phyloP scores from a whole-genome alignment of 257 asterid genomes.

The Solanum verrucosum region DNA sequence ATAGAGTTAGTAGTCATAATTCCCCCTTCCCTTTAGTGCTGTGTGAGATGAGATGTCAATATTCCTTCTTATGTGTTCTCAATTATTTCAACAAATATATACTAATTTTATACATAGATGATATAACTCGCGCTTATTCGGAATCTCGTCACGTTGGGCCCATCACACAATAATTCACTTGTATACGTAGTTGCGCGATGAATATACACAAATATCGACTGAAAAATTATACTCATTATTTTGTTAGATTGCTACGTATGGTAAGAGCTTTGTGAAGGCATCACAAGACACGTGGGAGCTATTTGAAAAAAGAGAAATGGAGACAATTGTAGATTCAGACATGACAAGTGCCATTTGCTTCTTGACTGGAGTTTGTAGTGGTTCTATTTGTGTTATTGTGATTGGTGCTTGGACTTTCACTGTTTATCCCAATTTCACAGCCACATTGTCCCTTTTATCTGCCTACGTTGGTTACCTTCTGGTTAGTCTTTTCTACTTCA shows the following conservation, averaged over 20 bases:
- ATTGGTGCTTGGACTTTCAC: slow-evolving; percentile 79
- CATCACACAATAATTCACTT: neutral
- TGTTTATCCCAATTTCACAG: slow-evolving; percentile 58
- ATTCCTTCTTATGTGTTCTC: neutral
- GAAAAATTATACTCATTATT: neutral
- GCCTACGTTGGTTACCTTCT: slow-evolving; percentile 88
- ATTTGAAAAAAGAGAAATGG: slow-evolving; percentile 63
- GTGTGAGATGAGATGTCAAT: neutral
- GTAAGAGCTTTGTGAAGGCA: slow-evolving; percentile 77
- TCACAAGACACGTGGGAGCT: slow-evolving; percentile 97
- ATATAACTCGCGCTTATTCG: neutral
- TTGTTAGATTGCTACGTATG: slow-evolving; percentile 83
- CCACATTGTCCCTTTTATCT: slow-evolving; percentile 59
- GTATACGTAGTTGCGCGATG: neutral
- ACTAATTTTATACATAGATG: neutral
- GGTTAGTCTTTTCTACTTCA: slow-evolving; percentile 36
- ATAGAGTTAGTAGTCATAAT: neutral
- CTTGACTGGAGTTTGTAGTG: slow-evolving; percentile 88
- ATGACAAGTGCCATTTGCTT: slow-evolving; percentile 90
- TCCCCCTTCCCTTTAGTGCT: neutral
- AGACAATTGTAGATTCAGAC: slow-evolving; percentile 76
- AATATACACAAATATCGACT: neutral
- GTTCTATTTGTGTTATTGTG: slow-evolving; percentile 74
- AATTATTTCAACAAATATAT: neutral
- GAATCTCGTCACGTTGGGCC: neutral